Base-by-base conservation (phyloP, 164 flowering plant species). In the Berberis thunbergii region DNA sequence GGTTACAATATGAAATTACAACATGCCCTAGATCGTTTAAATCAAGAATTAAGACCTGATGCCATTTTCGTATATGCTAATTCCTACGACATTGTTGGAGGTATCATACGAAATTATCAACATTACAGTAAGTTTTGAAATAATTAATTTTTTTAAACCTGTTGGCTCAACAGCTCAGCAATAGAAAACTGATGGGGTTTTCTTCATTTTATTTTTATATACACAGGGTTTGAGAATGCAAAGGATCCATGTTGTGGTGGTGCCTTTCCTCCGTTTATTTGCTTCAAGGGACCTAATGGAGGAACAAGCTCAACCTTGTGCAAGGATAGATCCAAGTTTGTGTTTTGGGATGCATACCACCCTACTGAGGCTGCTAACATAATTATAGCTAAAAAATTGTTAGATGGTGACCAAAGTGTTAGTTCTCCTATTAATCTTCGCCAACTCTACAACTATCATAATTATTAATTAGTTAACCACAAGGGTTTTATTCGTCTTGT, bases 261-360 rank as follows among this genome's bases (percentile, higher is more conserved):
- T 40, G 79, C 91, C n/a, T 26, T 26, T 26, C 26, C 26, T 26
- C 26, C 96, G 98, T 26, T 67, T 78, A 64, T 4, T 89, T 11
- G 97, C 86, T 73, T 84, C 89, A 1, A 81, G 92, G 3, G 63
- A 81, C 11, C 66, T 86, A 45, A 90, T 96, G 81, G 86, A 86
- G 3, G 61, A 75, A 61, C 78, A 94, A 0, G 62, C 74, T 0
- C 94, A 96, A 46, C 84, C 96, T 1, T 93, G 97, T 66, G 63
- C 77, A 0, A 26, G 26, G 87, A 93, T 64, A 93, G 96, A 2
- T 70, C 89, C 0, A 80, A 75, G 57, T 88, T 86, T 50, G 90
- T 93, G 38, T 93, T 93, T 57, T 93, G 98, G 97, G 98, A 93
- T 55, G 85, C 94, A 3, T 81, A 86, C 75, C 98, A 93, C 71